These are phyloP conservation scores for Dendrobium officinale DNA, from an alignment of 106 monocot genomes.

Conservation along the genomic window DNA sequence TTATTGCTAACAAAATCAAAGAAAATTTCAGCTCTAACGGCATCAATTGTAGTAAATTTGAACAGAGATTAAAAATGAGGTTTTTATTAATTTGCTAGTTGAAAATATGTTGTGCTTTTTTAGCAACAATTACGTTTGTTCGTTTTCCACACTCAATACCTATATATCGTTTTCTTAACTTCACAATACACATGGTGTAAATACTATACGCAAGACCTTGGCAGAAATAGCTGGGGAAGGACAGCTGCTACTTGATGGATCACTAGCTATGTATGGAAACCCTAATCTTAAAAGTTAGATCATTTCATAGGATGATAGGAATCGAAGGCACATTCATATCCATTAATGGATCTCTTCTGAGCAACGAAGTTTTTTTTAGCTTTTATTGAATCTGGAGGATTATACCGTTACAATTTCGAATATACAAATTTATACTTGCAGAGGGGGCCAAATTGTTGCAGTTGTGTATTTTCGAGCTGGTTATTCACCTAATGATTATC, in stretches of 20 bases:
- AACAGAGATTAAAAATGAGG: background rate
- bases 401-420: background rate
- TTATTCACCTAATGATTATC: conserved; percentile 97
- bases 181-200: conserved; percentile 59
- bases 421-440: conserved; percentile 36
- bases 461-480: conserved; percentile 95
- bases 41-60: background rate
- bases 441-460: conserved; percentile 50
- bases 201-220: conserved; percentile 80
- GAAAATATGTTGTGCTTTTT: background rate
- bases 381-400: conserved; percentile 10
- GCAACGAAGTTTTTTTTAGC: background rate
- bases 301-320: background rate
- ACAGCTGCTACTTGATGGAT: conserved; percentile 62
- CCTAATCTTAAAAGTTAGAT: conserved; percentile 1
- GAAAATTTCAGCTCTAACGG: background rate
- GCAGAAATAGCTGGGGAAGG: conserved; percentile 81
- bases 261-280: conserved; percentile 60
- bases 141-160: background rate
- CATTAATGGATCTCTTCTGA: too few relatives aligned
- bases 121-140: background rate
- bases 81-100: background rate
- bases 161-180: conserved; percentile 38
- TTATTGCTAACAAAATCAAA: background rate
- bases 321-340: conserved; percentile 3